These are phyloP conservation scores for Yarrowia sp. DNA, from an alignment of 805 yeast species.

Conservation along the genomic window DNA sequence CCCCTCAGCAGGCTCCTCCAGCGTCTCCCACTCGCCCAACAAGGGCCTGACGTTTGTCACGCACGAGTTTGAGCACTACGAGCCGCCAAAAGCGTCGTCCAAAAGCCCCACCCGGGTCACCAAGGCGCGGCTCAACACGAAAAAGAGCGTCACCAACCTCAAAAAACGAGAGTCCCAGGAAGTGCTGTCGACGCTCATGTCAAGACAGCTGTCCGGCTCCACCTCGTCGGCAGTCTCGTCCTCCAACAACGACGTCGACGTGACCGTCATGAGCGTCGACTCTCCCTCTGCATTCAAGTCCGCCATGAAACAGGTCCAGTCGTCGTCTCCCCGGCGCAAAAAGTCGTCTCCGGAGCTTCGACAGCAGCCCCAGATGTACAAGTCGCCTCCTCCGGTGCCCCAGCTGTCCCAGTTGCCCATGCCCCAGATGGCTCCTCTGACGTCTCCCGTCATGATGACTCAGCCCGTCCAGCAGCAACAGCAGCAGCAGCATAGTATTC, in stretches of 20 bases:
- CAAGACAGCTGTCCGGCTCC: conserved; percentile 4
- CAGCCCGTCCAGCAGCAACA: not conserved
- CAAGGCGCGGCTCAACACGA: conserved; percentile 4
- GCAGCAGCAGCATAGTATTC: not conserved
- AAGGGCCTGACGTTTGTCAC: conserved; percentile 8
- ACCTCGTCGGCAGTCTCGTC: not conserved
- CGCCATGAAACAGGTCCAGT: conserved; percentile 24
- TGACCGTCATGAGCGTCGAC: conserved; percentile 22
- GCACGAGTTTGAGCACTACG: conserved; percentile 22
- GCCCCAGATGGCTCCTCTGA: conserved; percentile 8
- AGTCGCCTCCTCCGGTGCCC: not conserved
- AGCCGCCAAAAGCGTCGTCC: conserved; percentile 3
- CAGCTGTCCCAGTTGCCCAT: conserved; percentile 12
- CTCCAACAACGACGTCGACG: not conserved
- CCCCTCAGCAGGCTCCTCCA: not conserved
- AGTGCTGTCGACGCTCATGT: conserved; percentile 17
- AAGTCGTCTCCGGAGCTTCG: conserved; percentile 7
- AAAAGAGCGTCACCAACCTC: not conserved
- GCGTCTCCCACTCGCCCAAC: not conserved
- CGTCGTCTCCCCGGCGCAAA: conserved; percentile 20
- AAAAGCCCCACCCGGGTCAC: conserved; percentile 16
- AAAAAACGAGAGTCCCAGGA: conserved; percentile 17
- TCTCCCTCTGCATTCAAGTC: conserved; percentile 24
- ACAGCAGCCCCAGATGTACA: conserved; percentile 12
- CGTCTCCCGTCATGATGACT: not conserved